Base-by-base conservation (phyloP, 352 stramenopile genomes). In the Phytophthora sp. region DNA sequence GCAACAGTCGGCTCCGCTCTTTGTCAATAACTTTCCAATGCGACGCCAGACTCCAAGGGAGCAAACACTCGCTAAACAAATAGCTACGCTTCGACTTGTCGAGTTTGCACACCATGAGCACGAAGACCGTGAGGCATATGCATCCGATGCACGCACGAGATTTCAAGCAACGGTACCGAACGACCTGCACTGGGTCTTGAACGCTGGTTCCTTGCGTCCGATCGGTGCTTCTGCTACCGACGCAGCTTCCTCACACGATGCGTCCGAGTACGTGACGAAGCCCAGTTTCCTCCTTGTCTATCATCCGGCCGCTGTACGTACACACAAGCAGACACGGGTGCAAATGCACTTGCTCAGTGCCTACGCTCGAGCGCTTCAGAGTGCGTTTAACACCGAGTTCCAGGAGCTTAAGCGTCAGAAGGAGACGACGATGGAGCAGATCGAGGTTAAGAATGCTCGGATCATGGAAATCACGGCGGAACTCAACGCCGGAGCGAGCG, bases 371-470 rank as follows among this genome's bases (percentile, higher is more conserved):
- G 71, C 83, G 7, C 63, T 97, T 13, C 60, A 86, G 27, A 66
- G 57, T 23, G 67, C 78, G 21, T 98, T 96, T 80, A 98, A 98
- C 64, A 60, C 65, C 33, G 82, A 94, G 46, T 97, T 98, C 59
- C 66, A 92, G 26, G 79, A 82, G 41, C 63, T 97, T 1, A 59
- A 74, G 24, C 72, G 69, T 21, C 74, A 88, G 11, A 98, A 98
- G 47, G 73, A 91, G 42, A 72, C 77, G 57, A 91, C 88, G 1
- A 81, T 97, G 35, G 88, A 94, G 29, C 81, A 95, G 55, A 94
- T 98, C 29, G 83, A 97, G 38, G 74, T 80, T 27, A 96, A 96
- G 64, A 97, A 97, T 54, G 76, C 82, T 21, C 87, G 94, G 27
- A 96, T 98, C 54, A 54, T 76, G 18, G 89, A 98, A 57, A 98